These are phyloP conservation scores for Penicillium sp. DNA, from an alignment of 2,329 filamentous ascomycete genomes.

Conservation along the genomic window DNA sequence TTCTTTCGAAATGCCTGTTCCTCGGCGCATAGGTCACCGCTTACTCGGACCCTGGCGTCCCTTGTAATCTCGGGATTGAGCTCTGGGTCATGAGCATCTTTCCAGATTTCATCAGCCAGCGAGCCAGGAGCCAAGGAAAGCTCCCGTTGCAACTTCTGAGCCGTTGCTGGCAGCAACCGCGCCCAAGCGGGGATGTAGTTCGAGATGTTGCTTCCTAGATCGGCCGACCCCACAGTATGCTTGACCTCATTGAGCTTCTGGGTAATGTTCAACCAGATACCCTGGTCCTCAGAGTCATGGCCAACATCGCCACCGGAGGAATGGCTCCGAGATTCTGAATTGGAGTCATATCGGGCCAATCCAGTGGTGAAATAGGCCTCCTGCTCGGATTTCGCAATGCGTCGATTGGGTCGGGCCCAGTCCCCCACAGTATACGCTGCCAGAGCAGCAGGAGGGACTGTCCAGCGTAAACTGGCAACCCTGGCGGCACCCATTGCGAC, in stretches of 20 bases:
- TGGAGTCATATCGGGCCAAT: conserved; percentile 8
- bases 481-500: conserved; percentile 36
- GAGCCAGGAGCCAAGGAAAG: conserved; percentile 84
- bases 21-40: conserved; percentile 74
- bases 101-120: conserved; percentile 89
- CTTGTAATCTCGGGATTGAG: conserved; percentile 84
- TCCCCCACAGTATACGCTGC: conserved; percentile 29
- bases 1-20: conserved; percentile 72
- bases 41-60: conserved; percentile 78
- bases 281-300: conserved; percentile 25
- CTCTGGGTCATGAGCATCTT: conserved; percentile 78
- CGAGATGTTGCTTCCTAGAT: conserved; percentile 57
- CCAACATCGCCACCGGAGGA: conserved; percentile 16
- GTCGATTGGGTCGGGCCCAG: conserved; percentile 26
- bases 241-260: conserved; percentile 42
- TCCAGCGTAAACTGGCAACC: conserved; percentile 35
- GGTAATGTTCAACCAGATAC: conserved; percentile 53
- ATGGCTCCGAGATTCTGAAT: conserved; percentile 10
- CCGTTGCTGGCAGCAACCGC: conserved; percentile 68
- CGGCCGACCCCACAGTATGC: conserved; percentile 42
- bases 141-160: conserved; percentile 82
- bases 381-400: conserved; percentile 12
- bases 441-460: conserved; percentile 35
- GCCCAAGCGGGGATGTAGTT: conserved; percentile 81
- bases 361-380: conserved; percentile 26